A percentile compares a stretch with the other conserved stretches of the same genome.
phyloP scores from a whole-genome alignment of 2,329 filamentous ascomycete species.

The Aureobasidium namibiae region DNA sequence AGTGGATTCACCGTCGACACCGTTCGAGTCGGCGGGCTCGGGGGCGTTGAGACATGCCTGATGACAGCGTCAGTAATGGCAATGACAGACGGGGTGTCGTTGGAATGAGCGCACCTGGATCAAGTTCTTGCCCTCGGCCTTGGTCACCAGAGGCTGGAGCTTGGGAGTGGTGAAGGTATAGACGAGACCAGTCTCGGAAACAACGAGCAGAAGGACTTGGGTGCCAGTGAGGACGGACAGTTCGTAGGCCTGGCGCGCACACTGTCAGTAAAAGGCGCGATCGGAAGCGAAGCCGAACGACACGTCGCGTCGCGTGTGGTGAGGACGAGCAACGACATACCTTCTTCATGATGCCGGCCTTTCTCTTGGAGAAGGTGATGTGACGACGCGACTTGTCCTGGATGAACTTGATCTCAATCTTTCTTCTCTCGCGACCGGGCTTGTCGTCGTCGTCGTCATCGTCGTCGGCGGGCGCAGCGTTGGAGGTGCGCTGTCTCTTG shows the following conservation, averaged over 20 bases:
- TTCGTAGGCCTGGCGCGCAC: conserved; percentile 64
- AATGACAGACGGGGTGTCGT: background rate
- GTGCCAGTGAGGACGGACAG: conserved; percentile 95
- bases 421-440: conserved; percentile 92
- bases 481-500: conserved; percentile 74
- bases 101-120: conserved; percentile 64
- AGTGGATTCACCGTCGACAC: conserved; percentile 41
- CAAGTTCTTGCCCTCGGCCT: conserved; percentile 97
- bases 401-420: conserved; percentile 99
- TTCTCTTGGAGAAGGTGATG: conserved; percentile 99
- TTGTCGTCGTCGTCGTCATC: conserved; percentile 98
- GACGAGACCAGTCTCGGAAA: conserved; percentile 93
- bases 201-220: conserved; percentile 90
- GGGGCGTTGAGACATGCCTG: conserved; percentile 95
- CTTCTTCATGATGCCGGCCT: conserved; percentile 99
- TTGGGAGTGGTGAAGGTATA: conserved; percentile 99
- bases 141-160: conserved; percentile 94
- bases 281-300: background rate
- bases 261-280: conserved; percentile 11
- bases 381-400: conserved; percentile 98
- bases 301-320: conserved; percentile 13
- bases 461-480: conserved; percentile 60
- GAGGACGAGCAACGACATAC: conserved; percentile 38
- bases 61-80: conserved; percentile 27
- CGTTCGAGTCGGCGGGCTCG: conserved; percentile 70